Conservation (phyloP, 768 basidiomycete genomes). For the Termitomyces sp. region DNA sequence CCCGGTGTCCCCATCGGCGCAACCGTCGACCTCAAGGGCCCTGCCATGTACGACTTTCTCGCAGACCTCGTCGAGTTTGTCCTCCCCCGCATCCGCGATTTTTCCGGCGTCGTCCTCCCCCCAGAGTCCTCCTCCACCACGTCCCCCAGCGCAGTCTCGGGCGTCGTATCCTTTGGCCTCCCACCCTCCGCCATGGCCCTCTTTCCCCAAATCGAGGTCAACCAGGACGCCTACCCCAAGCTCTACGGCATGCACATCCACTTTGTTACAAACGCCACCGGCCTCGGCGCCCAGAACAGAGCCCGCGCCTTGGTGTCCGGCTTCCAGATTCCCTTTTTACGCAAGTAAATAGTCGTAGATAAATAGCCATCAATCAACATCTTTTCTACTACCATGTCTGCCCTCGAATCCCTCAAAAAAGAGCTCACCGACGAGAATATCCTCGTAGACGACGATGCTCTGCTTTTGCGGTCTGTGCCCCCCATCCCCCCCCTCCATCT, state of each 20-base stretch:
- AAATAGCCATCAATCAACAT: too few species aligned
- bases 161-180: conserved; percentile 88
- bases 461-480: conserved; percentile 46
- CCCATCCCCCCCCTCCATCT: background rate
- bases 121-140: conserved; percentile 61
- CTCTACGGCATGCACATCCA: conserved; percentile 91
- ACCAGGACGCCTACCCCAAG: conserved; percentile 83
- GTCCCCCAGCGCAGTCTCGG: conserved; percentile 73
- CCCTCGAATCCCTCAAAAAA: conserved; percentile 61
- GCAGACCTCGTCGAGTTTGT: conserved; percentile 89
- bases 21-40: conserved; percentile 87
- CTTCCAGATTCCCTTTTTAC: conserved; percentile 83
- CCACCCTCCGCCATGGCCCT: conserved; percentile 78
- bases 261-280: conserved; percentile 84
- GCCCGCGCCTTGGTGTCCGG: conserved; percentile 86
- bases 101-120: conserved; percentile 78
- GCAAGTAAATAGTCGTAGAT: too few species aligned
- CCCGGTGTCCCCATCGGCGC: conserved; percentile 78
- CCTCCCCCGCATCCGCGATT: conserved; percentile 89
- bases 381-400: too few species aligned
- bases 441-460: conserved; percentile 59
- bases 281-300: conserved; percentile 85
- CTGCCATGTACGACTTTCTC: conserved; percentile 94
- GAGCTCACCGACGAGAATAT: conserved; percentile 54
- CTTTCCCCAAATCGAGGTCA: conserved; percentile 96